Percentiles rank a stretch among this genome's conserved stretches.
These are phyloP conservation scores for Tetrastigma voinierianum DNA, from an alignment of 164 flowering plant species.

Conservation along the genomic window DNA sequence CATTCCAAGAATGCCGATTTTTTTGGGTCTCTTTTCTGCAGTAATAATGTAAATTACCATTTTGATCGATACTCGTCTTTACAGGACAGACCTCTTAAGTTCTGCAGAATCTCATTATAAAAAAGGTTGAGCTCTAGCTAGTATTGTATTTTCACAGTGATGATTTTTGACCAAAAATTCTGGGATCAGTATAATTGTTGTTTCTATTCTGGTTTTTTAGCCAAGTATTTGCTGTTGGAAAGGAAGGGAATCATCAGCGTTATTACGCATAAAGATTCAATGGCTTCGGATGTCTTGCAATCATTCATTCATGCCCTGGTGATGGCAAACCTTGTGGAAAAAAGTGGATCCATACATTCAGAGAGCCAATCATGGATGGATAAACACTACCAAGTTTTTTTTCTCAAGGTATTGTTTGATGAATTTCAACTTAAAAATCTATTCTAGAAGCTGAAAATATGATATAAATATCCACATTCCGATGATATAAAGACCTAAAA, in stretches of 20 bases:
- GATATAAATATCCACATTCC: background rate
- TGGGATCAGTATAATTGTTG: conserved; percentile 8
- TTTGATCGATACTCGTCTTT: background rate
- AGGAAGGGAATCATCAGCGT: conserved; percentile 47
- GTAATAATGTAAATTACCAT: too few relatives aligned
- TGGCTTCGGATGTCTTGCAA: conserved; percentile 67
- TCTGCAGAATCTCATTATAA: conserved; percentile 53
- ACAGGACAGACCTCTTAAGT: conserved; percentile 57
- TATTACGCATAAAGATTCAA: conserved; percentile 66
- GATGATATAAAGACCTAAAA: too few relatives aligned
- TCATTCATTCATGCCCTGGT: conserved; percentile 85
- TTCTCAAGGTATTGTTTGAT: conserved; percentile 4
- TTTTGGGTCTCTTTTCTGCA: background rate
- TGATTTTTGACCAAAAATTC: background rate
- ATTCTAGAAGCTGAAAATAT: background rate
- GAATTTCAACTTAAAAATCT: background rate
- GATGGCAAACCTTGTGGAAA: conserved; percentile 39
- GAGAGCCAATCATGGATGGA: conserved; percentile 87
- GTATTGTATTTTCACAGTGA: background rate
- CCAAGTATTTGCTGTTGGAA: conserved; percentile 61
- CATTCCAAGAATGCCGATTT: too few relatives aligned
- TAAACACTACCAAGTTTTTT: conserved; percentile 58
- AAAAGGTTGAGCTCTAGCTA: conserved; percentile 48
- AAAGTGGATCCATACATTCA: conserved; percentile 28
- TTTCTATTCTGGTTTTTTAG: conserved; percentile 31